A percentile compares a stretch with the other conserved stretches of the same genome.
phyloP scores from a whole-genome alignment of 2,329 filamentous ascomycete species.

The Trichoderma oligosporum region DNA sequence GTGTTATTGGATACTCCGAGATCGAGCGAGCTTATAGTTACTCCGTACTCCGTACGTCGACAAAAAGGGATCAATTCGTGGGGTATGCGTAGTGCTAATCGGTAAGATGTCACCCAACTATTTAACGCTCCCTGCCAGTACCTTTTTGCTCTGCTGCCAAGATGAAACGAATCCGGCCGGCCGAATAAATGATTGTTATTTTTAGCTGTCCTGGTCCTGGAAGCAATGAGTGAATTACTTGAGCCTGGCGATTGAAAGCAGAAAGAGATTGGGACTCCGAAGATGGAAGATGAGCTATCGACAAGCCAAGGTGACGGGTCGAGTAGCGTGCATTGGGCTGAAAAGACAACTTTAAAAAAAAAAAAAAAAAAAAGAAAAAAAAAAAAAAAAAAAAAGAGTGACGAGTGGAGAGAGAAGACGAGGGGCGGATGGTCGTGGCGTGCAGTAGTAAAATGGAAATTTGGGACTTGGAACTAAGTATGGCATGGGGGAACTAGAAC shows the following conservation, averaged over 20 bases:
- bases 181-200: constrained; percentile 15
- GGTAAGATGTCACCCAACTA: constrained; percentile 18
- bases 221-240: constrained; percentile 14
- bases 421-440: constrained; percentile 16
- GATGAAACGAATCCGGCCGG: constrained; percentile 19
- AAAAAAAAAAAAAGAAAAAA: constrained; percentile 14
- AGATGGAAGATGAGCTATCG: constrained; percentile 18
- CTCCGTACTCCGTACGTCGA: not conserved
- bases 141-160: not conserved
- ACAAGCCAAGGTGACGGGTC: constrained; percentile 21
- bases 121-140: constrained; percentile 8
- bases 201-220: constrained; percentile 9
- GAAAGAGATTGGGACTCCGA: constrained; percentile 7
- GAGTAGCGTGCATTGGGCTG: constrained; percentile 20
- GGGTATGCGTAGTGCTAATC: constrained; percentile 19
- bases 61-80: constrained; percentile 10
- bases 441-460: constrained; percentile 20
- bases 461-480: constrained; percentile 16
- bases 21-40: constrained; percentile 1
- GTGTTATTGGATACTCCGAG: not conserved
- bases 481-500: constrained; percentile 15
- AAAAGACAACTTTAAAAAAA: constrained; percentile 10
- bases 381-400: constrained; percentile 17
- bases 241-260: constrained; percentile 10
- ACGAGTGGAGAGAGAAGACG: constrained; percentile 17